A percentile compares a stretch with the other conserved stretches of the same genome.
Conservation (phyloP, 176 grass and related monocot species). For the Cocos nucifera region DNA sequence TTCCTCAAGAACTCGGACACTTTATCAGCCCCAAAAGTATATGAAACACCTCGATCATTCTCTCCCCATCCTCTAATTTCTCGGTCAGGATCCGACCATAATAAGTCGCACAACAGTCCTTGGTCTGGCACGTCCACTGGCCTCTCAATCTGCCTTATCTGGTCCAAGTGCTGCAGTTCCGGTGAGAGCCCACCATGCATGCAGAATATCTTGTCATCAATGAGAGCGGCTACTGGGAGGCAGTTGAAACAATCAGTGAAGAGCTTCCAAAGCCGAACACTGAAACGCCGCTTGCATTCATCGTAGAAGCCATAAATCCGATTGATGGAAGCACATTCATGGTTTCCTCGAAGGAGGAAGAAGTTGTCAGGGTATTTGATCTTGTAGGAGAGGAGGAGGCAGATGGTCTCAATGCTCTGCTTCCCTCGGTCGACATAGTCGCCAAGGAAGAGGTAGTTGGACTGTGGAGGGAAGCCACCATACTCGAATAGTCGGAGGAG, state of each 20-base stretch:
- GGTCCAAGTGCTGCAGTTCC: no score
- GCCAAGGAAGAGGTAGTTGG: constrained; percentile 56
- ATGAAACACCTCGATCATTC: background rate
- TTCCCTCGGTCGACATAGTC: constrained; percentile 66
- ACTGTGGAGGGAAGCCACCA: no score
- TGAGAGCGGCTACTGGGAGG: no score
- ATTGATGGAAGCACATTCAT: constrained; percentile 64
- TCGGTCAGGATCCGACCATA: background rate
- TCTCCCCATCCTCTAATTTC: background rate
- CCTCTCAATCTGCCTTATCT: no score
- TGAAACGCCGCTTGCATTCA: constrained; percentile 73
- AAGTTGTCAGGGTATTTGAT: constrained; percentile 49
- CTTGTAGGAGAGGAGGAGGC: constrained; percentile 56
- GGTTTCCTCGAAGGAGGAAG: constrained; percentile 62
- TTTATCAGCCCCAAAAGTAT: constrained; percentile 1
- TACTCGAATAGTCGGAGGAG: no score
- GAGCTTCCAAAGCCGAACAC: background rate
- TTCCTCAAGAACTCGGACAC: background rate
- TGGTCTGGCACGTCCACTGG: no score
- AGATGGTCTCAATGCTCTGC: constrained; percentile 65
- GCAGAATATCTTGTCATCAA: no score
- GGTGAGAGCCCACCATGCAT: no score
- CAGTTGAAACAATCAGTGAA: no score
- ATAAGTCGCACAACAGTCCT: background rate
- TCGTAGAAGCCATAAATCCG: constrained; percentile 78